These are phyloP conservation scores for Colletotrichum tofieldiae DNA, from an alignment of 2,329 filamentous ascomycete genomes.

Conservation along the genomic window DNA sequence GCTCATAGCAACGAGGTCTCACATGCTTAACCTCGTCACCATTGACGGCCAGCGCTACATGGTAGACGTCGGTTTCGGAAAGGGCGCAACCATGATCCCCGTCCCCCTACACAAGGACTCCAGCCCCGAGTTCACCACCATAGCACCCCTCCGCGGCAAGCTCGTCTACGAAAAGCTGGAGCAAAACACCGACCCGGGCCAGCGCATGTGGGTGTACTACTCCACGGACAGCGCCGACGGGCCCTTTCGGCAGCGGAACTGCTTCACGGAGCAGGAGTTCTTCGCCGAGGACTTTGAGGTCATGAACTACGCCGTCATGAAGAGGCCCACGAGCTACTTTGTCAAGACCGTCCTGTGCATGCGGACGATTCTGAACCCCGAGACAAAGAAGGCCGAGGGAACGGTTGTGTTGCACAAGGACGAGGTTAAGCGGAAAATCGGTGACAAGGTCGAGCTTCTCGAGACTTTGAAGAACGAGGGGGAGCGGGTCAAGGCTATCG, in stretches of 20 bases:
- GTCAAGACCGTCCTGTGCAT: conserved; percentile 55
- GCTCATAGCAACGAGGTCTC: conserved; percentile 61
- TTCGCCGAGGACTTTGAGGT: conserved; percentile 62
- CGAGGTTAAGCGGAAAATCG: conserved; percentile 60
- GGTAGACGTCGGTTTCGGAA: conserved; percentile 75
- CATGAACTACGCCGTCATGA: conserved; percentile 60
- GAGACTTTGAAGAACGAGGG: conserved; percentile 62
- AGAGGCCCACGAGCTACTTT: conserved; percentile 55
- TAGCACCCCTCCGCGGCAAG: conserved; percentile 62
- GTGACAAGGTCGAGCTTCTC: conserved; percentile 58
- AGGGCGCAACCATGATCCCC: conserved; percentile 56
- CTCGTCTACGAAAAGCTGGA: conserved; percentile 56
- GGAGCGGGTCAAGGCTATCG: conserved; percentile 64
- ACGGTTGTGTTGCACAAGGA: conserved; percentile 60
- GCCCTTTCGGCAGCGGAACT: conserved; percentile 64
- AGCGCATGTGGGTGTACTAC: conserved; percentile 59
- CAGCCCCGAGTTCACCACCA: conserved; percentile 51
- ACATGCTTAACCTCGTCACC: conserved; percentile 73
- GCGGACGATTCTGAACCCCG: conserved; percentile 48
- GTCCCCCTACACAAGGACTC: conserved; percentile 49
- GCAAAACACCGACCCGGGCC: conserved; percentile 51
- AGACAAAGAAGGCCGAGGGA: conserved; percentile 49
- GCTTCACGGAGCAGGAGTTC: conserved; percentile 67
- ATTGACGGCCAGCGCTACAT: conserved; percentile 64
- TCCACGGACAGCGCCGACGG: conserved; percentile 46